These are phyloP conservation scores for Neocucurbitaria cava DNA, from an alignment of 2,329 filamentous ascomycete species.

Conservation along the genomic window DNA sequence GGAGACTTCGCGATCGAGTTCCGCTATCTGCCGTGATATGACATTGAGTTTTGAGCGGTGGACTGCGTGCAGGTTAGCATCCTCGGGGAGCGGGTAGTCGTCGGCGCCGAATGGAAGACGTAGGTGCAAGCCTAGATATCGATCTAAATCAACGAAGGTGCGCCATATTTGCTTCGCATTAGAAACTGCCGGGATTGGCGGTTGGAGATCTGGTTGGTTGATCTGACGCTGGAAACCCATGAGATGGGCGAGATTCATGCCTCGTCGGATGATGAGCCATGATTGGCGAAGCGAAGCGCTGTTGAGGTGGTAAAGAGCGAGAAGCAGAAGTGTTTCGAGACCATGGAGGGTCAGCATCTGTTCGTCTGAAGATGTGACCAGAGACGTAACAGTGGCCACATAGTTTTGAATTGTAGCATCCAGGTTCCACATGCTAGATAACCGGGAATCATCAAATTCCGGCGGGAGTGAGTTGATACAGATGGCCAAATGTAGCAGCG, in stretches of 20 bases:
- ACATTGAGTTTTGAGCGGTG: conserved; percentile 35
- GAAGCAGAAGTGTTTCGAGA: conserved; percentile 40
- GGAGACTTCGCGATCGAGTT: conserved; percentile 39
- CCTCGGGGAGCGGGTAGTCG: conserved; percentile 34
- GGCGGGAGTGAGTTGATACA: conserved; percentile 44
- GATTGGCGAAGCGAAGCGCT: conserved; percentile 40
- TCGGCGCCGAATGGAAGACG: conserved; percentile 45
- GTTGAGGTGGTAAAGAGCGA: conserved; percentile 41
- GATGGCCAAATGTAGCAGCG: conserved; percentile 43
- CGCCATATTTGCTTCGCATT: conserved; percentile 41
- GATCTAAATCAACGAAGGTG: conserved; percentile 38
- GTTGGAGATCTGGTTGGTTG: conserved; percentile 19
- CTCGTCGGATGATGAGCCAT: conserved; percentile 43
- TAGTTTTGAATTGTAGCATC: conserved; percentile 44
- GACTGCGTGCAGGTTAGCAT: conserved; percentile 24
- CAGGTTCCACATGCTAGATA: conserved; percentile 40
- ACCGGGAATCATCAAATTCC: conserved; percentile 36
- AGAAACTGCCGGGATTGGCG: conserved; percentile 34
- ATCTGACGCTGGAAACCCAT: conserved; percentile 49
- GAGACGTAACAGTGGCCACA: conserved; percentile 36
- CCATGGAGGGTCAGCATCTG: conserved; percentile 45
- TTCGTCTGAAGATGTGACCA: conserved; percentile 43
- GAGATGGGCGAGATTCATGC: conserved; percentile 44
- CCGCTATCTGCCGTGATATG: conserved; percentile 33
- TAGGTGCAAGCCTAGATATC: conserved; percentile 43